Conservation (phyloP, 2,329 filamentous ascomycete genomes). For the Chaetomiaceae sp. region DNA sequence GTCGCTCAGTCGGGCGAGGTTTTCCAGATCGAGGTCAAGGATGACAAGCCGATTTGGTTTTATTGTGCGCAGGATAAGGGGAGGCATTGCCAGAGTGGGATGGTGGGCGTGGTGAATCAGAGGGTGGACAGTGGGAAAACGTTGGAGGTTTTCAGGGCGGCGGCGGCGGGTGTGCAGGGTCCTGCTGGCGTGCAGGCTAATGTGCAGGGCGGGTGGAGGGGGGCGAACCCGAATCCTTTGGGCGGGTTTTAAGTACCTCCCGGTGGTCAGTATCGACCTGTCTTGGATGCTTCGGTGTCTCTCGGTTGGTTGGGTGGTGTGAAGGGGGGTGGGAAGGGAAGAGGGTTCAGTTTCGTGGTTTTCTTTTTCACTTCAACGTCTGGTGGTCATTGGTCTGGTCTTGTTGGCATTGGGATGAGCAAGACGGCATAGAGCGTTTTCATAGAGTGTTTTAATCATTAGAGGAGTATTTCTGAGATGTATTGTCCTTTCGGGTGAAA, state of each 20-base stretch:
- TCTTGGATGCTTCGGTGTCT: too few species aligned
- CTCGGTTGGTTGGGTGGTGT: too few species aligned
- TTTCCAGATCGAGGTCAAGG: conserved; percentile 41
- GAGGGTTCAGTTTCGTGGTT: too few species aligned
- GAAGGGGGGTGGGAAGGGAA: too few species aligned
- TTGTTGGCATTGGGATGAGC: too few species aligned
- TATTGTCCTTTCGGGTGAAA: not conserved
- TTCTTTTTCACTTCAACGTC: too few species aligned
- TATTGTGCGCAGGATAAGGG: conserved; percentile 39
- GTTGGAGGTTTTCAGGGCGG: conserved; percentile 34
- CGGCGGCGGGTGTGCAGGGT: conserved; percentile 31
- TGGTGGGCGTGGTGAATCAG: conserved; percentile 48
- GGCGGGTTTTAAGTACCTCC: conserved; percentile 29
- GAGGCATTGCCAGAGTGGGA: conserved; percentile 44
- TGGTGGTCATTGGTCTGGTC: too few species aligned
- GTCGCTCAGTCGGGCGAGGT: conserved; percentile 34
- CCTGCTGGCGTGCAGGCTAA: conserved; percentile 30
- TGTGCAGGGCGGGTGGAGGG: conserved; percentile 34
- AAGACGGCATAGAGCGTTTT: too few species aligned
- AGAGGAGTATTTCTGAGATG: not conserved
- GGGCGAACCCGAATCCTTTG: conserved; percentile 40
- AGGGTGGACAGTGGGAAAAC: conserved; percentile 37
- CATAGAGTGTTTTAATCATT: too few species aligned
- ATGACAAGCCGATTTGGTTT: conserved; percentile 43
- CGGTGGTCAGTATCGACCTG: too few species aligned